Evolutionary conservation across 768 basidiomycete genomes (phyloP).

Genomic region (Asterophora parasitica): DNA sequence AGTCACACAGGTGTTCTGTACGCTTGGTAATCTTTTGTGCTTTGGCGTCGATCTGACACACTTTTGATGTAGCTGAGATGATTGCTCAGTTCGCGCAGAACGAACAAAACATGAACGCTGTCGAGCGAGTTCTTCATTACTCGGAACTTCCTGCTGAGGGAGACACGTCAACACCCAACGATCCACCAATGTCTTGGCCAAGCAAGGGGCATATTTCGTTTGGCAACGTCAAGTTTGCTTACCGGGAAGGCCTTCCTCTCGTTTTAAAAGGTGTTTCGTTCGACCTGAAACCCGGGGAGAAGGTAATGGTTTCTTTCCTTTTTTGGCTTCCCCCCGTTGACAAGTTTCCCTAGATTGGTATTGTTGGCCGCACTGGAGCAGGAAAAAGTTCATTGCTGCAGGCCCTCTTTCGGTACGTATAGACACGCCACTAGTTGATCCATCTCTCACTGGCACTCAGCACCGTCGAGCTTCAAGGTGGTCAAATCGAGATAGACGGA

Average conservation of each 20-base stretch:
- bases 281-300: slow-evolving; percentile 54
- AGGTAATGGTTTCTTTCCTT: slow-evolving; percentile 32
- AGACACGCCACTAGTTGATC: background rate
- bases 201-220: slow-evolving; percentile 50
- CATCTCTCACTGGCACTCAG: slow-evolving; percentile 22
- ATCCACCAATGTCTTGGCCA: slow-evolving; percentile 47
- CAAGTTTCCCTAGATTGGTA: slow-evolving; percentile 30
- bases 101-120: slow-evolving; percentile 70
- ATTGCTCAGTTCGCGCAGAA: slow-evolving; percentile 52
- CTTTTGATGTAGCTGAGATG: slow-evolving; percentile 39
- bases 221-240: slow-evolving; percentile 47
- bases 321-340: background rate
- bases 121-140: slow-evolving; percentile 66
- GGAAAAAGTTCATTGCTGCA: slow-evolving; percentile 57
- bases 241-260: slow-evolving; percentile 58
- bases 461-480: slow-evolving; percentile 55
- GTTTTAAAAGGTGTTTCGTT: slow-evolving; percentile 61
- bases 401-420: slow-evolving; percentile 45
- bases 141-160: slow-evolving; percentile 57
- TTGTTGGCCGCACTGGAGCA: slow-evolving; percentile 46
- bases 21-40: slow-evolving; percentile 7
- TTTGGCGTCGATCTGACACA: background rate
- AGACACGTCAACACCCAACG: slow-evolving; percentile 31
- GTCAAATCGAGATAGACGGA: slow-evolving; percentile 55
- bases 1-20: slow-evolving; percentile 47